Percentiles rank a stretch among this genome's conserved stretches.
Evolutionary conservation across 2,329 filamentous ascomycete genomes (phyloP).

Genomic region (Raffaelea ambrosiae): DNA sequence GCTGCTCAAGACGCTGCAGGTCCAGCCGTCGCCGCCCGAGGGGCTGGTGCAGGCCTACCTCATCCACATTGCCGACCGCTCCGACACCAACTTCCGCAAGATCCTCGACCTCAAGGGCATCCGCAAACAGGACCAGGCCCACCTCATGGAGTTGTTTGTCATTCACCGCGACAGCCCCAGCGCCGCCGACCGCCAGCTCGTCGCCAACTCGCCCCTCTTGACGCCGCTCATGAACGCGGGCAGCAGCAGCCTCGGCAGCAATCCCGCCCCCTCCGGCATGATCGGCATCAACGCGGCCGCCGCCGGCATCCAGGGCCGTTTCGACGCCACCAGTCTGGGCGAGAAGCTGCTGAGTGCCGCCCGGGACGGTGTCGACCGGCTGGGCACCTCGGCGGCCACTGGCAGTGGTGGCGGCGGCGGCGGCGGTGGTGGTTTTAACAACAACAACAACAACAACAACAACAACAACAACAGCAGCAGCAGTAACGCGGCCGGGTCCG

Average conservation of each 20-base stretch:
- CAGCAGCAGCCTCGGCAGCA: too few species aligned
- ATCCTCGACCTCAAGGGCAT: constrained; percentile 94
- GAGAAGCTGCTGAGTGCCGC: constrained; percentile 84
- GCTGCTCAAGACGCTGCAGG: constrained; percentile 92
- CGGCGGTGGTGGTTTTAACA: constrained; percentile 20
- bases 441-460: too few species aligned
- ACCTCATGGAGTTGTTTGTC: constrained; percentile 77
- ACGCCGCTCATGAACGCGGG: constrained; percentile 52
- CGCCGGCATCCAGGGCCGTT: constrained; percentile 2
- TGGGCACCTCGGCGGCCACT: constrained; percentile 44
- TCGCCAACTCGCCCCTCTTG: constrained; percentile 61
- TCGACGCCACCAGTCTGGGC: constrained; percentile 43
- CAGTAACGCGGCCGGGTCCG: neutral
- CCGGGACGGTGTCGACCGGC: constrained; percentile 70
- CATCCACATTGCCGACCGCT: constrained; percentile 91
- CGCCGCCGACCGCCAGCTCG: constrained; percentile 55
- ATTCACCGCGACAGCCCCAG: constrained; percentile 66
- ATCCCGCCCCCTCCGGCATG: constrained; percentile 28
- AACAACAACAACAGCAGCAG: too few species aligned
- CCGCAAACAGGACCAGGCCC: constrained; percentile 69
- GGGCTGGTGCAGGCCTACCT: constrained; percentile 94
- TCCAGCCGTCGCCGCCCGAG: constrained; percentile 83
- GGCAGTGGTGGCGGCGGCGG: constrained; percentile 20
- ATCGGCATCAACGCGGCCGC: constrained; percentile 22
- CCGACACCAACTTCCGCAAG: constrained; percentile 91